Evolutionary conservation across 176 grass and related monocot species (phyloP).

Genomic region (Oryza nivara): DNA sequence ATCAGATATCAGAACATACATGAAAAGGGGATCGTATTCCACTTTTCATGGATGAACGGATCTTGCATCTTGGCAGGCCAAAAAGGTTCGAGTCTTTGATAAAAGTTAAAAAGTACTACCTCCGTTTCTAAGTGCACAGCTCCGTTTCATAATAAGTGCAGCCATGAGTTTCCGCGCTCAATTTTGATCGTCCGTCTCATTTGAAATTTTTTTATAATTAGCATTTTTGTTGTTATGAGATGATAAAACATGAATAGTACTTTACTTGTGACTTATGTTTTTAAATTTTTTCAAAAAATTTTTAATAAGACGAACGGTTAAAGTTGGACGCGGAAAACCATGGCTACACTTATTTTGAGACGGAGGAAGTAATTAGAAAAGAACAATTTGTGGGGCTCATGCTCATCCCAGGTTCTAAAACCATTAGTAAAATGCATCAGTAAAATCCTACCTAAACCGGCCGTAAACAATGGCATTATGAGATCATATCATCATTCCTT

Average conservation of each 20-base stretch:
- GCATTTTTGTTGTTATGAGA: no score
- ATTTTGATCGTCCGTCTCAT: no score
- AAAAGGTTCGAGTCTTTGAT: conserved; percentile 31
- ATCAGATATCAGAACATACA: conserved; percentile 4
- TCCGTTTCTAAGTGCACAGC: no score
- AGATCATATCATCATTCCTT: neutral
- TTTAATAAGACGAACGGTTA: no score
- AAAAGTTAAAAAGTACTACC: neutral
- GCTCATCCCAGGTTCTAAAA: neutral
- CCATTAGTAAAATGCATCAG: neutral
- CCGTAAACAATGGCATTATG: conserved; percentile 10
- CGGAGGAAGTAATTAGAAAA: neutral
- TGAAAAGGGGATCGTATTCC: conserved; percentile 46
- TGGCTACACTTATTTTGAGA: no score
- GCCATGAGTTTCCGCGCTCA: no score
- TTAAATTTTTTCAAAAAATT: no score
- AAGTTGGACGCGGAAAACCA: no score
- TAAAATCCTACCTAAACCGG: conserved; percentile 22
- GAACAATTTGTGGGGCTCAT: neutral
- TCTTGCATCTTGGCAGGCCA: conserved; percentile 27
- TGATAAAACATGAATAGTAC: no score
- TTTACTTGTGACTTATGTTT: no score
- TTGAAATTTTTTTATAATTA: no score
- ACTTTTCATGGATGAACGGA: conserved; percentile 42
- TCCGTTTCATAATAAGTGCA: no score